Evolutionary conservation across 1,284 basidiomycete species (phyloP).

Genomic region (Takashimella tepidaria): DNA sequence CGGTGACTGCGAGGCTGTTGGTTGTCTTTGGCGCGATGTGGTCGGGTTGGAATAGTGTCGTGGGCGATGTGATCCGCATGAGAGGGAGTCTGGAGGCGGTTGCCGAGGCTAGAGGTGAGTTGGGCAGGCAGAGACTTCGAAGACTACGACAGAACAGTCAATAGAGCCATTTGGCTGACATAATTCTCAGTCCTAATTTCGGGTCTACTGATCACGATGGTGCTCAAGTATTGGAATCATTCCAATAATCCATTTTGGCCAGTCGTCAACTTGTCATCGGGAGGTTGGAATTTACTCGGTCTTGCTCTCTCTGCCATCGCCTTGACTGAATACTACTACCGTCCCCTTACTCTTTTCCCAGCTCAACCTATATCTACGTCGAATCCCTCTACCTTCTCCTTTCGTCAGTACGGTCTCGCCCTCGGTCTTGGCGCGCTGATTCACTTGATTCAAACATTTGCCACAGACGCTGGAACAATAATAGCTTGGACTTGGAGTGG

Average conservation of each 20-base stretch:
- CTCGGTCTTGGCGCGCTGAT: conserved; percentile 68
- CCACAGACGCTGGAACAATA: conserved; percentile 75
- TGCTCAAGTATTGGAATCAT: conserved; percentile 74
- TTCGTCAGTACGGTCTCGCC: conserved; percentile 14
- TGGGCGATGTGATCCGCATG: conserved; percentile 56
- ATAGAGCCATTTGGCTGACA: neutral
- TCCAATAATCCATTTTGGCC: conserved; percentile 86
- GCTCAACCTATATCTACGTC: conserved; percentile 18
- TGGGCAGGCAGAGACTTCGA: too few relatives aligned
- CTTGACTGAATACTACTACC: conserved; percentile 34
- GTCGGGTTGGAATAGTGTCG: conserved; percentile 54
- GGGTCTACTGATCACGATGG: conserved; percentile 63
- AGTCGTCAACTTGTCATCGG: conserved; percentile 61
- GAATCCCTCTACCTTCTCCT: conserved; percentile 9
- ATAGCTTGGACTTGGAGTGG: conserved; percentile 91
- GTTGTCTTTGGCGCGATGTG: conserved; percentile 58
- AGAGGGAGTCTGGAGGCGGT: conserved; percentile 49
- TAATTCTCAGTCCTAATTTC: conserved; percentile 55
- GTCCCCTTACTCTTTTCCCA: conserved; percentile 36
- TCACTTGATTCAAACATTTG: conserved; percentile 70
- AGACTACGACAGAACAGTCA: too few relatives aligned
- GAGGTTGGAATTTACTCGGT: conserved; percentile 68
- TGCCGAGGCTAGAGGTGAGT: conserved; percentile 48
- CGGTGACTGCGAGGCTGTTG: conserved; percentile 57
- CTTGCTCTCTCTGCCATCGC: conserved; percentile 48